Percentiles rank a stretch among this genome's conserved stretches.
phyloP scores from a whole-genome alignment of 2,329 filamentous ascomycete genomes.

The Penicillium sp. region DNA sequence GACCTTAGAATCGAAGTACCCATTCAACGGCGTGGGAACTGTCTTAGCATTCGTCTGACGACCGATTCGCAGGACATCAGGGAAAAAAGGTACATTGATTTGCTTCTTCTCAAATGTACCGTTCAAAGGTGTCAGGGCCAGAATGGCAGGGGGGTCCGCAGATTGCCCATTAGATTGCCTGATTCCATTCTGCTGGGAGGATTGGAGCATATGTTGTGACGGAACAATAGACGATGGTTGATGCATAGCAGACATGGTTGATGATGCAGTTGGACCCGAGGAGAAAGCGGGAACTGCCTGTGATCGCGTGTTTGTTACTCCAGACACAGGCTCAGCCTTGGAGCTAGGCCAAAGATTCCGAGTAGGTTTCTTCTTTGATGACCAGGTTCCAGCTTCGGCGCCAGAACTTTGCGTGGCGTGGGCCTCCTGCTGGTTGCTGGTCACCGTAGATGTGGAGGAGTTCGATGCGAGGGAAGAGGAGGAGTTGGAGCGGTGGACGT shows the following conservation, averaged over 20 bases:
- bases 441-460: slow-evolving; percentile 53
- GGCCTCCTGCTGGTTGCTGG: slow-evolving; percentile 32
- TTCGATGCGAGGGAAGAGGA: slow-evolving; percentile 73
- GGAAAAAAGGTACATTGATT: slow-evolving; percentile 86
- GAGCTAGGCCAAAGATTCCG: slow-evolving; percentile 62
- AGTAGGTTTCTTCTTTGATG: slow-evolving; percentile 47
- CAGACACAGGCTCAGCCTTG: slow-evolving; percentile 65
- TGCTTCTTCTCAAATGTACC: slow-evolving; percentile 97
- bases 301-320: slow-evolving; percentile 59
- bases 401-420: slow-evolving; percentile 38
- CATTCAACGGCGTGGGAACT: slow-evolving; percentile 83
- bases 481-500: slow-evolving; percentile 81
- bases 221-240: slow-evolving; percentile 62
- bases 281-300: slow-evolving; percentile 60
- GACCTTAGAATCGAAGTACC: slow-evolving; percentile 97
- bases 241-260: slow-evolving; percentile 62
- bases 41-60: slow-evolving; percentile 98
- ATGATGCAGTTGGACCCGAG: slow-evolving; percentile 58
- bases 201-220: slow-evolving; percentile 67
- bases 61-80: slow-evolving; percentile 92
- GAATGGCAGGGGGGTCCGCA: slow-evolving; percentile 67
- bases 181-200: slow-evolving; percentile 59
- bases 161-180: slow-evolving; percentile 45
- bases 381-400: slow-evolving; percentile 39
- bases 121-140: slow-evolving; percentile 86